These are phyloP conservation scores for Omphalotus guepiniiformis DNA, from an alignment of 768 basidiomycete species.

Conservation along the genomic window DNA sequence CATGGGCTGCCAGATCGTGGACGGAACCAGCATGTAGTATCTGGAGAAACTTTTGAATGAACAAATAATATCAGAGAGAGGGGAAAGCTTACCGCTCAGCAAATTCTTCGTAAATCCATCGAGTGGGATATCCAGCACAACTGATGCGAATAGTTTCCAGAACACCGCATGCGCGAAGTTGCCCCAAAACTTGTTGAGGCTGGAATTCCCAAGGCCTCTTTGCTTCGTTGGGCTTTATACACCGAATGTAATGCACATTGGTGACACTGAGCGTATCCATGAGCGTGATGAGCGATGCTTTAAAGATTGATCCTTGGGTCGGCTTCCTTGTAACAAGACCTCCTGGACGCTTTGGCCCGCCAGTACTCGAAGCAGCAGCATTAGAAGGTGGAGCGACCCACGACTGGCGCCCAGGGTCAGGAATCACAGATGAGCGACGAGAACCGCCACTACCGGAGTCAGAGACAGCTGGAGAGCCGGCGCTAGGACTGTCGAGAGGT, in stretches of 20 bases:
- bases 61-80: not conserved
- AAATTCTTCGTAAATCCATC: conserved; percentile 99
- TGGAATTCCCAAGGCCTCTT: conserved; percentile 97
- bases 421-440: conserved; percentile 79
- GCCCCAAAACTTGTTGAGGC: conserved; percentile 91
- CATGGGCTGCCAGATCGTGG: conserved; percentile 81
- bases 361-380: conserved; percentile 25
- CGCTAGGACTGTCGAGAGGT: conserved; percentile 60
- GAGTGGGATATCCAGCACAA: conserved; percentile 96
- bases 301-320: conserved; percentile 98
- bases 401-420: conserved; percentile 78
- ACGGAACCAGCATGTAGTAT: conserved; percentile 95
- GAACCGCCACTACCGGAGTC: conserved; percentile 76
- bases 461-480: conserved; percentile 72
- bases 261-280: conserved; percentile 98
- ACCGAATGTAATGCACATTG: conserved; percentile 98
- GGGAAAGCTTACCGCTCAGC: conserved; percentile 75
- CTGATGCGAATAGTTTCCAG: conserved; percentile 98
- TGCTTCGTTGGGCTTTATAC: conserved; percentile 97
- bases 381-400: conserved; percentile 50
- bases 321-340: conserved; percentile 82
- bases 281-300: conserved; percentile 84
- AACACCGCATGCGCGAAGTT: conserved; percentile 97
- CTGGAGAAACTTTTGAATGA: conserved; percentile 36
- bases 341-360: conserved; percentile 49